These are phyloP conservation scores for Ophiostoma australiae DNA, from an alignment of 2,329 filamentous ascomycete genomes.

Conservation along the genomic window DNA sequence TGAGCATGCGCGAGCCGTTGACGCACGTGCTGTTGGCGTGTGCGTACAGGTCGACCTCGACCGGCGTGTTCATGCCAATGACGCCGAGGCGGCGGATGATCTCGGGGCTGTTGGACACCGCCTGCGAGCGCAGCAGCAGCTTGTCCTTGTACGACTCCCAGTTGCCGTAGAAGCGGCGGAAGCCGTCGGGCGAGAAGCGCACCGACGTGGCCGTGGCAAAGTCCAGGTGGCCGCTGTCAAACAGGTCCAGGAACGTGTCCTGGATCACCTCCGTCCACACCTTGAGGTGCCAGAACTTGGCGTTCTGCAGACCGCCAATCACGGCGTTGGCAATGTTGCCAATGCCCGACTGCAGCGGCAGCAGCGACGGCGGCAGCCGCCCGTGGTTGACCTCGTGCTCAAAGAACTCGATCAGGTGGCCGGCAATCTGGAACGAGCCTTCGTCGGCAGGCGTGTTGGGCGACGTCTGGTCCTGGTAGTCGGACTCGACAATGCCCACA, in stretches of 20 bases:
- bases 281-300: constrained; percentile 80
- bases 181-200: constrained; percentile 84
- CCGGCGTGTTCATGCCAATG: constrained; percentile 92
- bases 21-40: constrained; percentile 89
- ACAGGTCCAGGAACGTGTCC: constrained; percentile 88
- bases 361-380: constrained; percentile 68
- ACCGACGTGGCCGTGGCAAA: constrained; percentile 88
- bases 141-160: constrained; percentile 77
- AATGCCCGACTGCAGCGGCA: constrained; percentile 63
- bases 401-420: constrained; percentile 74
- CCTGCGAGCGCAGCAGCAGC: constrained; percentile 79
- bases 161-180: constrained; percentile 83
- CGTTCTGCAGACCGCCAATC: constrained; percentile 72
- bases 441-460: constrained; percentile 75
- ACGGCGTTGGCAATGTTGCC: constrained; percentile 93
- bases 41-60: constrained; percentile 91
- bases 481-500: constrained; percentile 76
- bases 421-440: constrained; percentile 65
- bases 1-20: constrained; percentile 82
- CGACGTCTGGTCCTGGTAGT: constrained; percentile 71
- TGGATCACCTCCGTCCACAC: constrained; percentile 94
- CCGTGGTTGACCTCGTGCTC: constrained; percentile 78
- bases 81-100: constrained; percentile 82
- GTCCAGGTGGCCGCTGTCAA: constrained; percentile 80
- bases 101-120: constrained; percentile 83